Evolutionary conservation across 441 rosid species (phyloP).

Genomic region (Brassica balearica): DNA sequence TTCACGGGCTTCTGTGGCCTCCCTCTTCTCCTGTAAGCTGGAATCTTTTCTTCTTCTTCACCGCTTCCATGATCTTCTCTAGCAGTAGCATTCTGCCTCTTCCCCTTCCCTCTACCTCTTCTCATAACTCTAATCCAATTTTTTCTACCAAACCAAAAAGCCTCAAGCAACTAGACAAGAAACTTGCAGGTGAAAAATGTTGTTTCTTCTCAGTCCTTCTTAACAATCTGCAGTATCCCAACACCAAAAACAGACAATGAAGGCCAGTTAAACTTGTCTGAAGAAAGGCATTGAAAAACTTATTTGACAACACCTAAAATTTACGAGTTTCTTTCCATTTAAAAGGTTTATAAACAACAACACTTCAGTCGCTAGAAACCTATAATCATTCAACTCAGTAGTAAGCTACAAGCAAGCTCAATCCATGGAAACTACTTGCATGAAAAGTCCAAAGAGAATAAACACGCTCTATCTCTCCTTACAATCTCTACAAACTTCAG

Average conservation of each 20-base stretch:
- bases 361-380: slow-evolving; percentile 10
- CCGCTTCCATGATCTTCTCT: slow-evolving; percentile 60
- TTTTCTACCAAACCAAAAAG: neutral
- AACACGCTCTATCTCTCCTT: neutral
- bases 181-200: slow-evolving; percentile 17
- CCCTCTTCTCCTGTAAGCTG: slow-evolving; percentile 62
- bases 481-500: neutral
- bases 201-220: neutral
- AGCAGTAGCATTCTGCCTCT: slow-evolving; percentile 57
- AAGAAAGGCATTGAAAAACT: slow-evolving; percentile 14
- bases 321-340: neutral
- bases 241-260: slow-evolving; percentile 11
- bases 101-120: slow-evolving; percentile 76
- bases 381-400: slow-evolving; percentile 8
- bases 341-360: slow-evolving; percentile 3
- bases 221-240: neutral
- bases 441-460: slow-evolving; percentile 21
- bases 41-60: slow-evolving; percentile 70
- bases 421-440: slow-evolving; percentile 37
- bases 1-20: slow-evolving; percentile 66
- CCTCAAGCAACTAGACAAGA: slow-evolving; percentile 31
- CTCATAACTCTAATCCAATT: slow-evolving; percentile 52
- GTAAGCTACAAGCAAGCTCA: slow-evolving; percentile 21
- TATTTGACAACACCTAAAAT: neutral
- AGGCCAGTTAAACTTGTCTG: neutral